A percentile compares a stretch with the other conserved stretches of the same genome.
Conservation (phyloP, 345 rosid species). For the Schrenkiella parvula region DNA sequence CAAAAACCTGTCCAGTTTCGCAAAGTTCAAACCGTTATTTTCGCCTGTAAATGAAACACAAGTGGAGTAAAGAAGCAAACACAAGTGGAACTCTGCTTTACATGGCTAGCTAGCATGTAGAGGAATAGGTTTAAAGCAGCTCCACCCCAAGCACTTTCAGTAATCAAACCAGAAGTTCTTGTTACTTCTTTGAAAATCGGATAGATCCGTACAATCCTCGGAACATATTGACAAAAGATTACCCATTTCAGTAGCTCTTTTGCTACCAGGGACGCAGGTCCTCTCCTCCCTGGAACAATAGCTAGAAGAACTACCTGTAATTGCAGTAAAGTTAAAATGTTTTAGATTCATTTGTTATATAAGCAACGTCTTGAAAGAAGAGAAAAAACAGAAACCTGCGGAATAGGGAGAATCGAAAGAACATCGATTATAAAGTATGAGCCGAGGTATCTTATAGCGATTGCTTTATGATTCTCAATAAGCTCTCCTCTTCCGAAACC, state of each 20-base stretch:
- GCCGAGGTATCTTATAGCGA: constrained; percentile 32
- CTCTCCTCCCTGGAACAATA: neutral
- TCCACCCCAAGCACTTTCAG: constrained; percentile 18
- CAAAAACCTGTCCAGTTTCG: constrained; percentile 24
- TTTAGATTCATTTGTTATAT: no score
- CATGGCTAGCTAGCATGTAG: constrained; percentile 11
- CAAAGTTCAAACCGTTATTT: neutral
- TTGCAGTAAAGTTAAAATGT: neutral
- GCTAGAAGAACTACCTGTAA: constrained; percentile 8
- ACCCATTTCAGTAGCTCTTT: constrained; percentile 12
- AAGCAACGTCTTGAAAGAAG: neutral
- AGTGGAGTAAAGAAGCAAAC: neutral
- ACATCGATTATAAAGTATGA: constrained; percentile 32
- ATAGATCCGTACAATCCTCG: constrained; percentile 22
- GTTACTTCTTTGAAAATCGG: constrained; percentile 13
- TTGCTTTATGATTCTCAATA: neutral
- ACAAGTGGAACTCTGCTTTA: neutral
- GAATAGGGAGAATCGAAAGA: constrained; percentile 39
- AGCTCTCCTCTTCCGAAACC: constrained; percentile 42
- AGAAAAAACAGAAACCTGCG: constrained; percentile 28
- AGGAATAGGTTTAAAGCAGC: constrained; percentile 26
- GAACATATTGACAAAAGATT: constrained; percentile 9
- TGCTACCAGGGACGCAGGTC: neutral
- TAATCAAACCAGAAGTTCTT: constrained; percentile 12
- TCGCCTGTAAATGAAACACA: neutral